Evolutionary conservation across 192 early-diverging fungal species (phyloP).

Genomic region (Coemansia aciculifera): DNA sequence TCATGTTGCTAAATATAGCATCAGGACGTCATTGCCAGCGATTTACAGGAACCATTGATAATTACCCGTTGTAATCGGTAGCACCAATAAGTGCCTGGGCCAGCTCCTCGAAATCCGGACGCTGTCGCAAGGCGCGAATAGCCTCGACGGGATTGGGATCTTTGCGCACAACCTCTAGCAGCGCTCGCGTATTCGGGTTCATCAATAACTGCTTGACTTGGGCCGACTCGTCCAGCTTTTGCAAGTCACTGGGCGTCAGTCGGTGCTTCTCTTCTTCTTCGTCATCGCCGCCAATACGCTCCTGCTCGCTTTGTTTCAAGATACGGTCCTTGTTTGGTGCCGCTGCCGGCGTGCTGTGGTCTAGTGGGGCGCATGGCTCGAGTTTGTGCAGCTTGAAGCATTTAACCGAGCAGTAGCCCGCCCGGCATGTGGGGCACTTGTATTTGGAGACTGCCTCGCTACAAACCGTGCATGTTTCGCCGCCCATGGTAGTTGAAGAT

Average conservation of each 20-base stretch:
- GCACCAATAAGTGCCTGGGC: constrained; percentile 42
- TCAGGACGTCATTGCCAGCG: not conserved
- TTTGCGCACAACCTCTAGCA: constrained; percentile 29
- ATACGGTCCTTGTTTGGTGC: not conserved
- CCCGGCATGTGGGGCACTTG: constrained; percentile 46
- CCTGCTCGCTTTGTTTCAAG: not conserved
- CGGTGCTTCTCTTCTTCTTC: constrained; percentile 37
- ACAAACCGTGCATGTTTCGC: constrained; percentile 38
- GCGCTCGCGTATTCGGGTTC: constrained; percentile 25
- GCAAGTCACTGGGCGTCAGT: constrained; percentile 25
- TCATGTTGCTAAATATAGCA: not conserved
- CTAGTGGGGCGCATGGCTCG: constrained; percentile 26
- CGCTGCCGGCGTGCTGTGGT: not conserved
- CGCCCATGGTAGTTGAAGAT: constrained; percentile 3
- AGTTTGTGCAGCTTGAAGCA: constrained; percentile 47
- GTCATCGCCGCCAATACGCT: constrained; percentile 17
- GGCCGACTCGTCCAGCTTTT: constrained; percentile 18
- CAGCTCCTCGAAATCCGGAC: constrained; percentile 42
- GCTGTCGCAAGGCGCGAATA: constrained; percentile 42
- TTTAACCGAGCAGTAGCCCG: constrained; percentile 48
- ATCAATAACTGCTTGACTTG: constrained; percentile 26
- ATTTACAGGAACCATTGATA: not conserved
- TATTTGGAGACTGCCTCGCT: constrained; percentile 39
- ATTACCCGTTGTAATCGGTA: constrained; percentile 4
- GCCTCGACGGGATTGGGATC: constrained; percentile 37